Conservation (phyloP, 371 early-diverging fungal species). For the Saksenaea oblongispora region DNA sequence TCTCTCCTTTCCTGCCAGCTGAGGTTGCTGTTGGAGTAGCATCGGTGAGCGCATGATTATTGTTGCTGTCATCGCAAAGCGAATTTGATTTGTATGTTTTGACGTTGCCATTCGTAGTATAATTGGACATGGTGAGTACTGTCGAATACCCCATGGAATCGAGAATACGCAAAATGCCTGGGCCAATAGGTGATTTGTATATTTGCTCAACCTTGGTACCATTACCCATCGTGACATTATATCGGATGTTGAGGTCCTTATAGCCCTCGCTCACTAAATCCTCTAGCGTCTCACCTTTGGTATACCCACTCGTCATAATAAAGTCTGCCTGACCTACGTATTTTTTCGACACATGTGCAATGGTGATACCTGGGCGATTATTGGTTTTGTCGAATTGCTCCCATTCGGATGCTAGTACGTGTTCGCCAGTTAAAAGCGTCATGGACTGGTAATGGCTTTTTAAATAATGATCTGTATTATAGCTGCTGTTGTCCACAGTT, state of each 20-base stretch:
- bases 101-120: conserved; percentile 35
- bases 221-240: conserved; percentile 18
- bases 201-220: conserved; percentile 12
- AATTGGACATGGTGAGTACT: conserved; percentile 37
- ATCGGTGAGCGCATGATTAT: conserved; percentile 18
- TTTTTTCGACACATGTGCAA: conserved; percentile 42
- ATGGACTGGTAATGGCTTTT: conserved; percentile 37
- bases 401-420: conserved; percentile 16
- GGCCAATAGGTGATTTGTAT: conserved; percentile 47
- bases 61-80: conserved; percentile 34
- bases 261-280: conserved; percentile 30
- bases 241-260: conserved; percentile 13
- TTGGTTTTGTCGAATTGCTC: conserved; percentile 26
- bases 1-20: not conserved
- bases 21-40: not conserved
- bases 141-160: conserved; percentile 51
- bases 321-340: conserved; percentile 42
- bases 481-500: conserved; percentile 31
- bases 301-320: conserved; percentile 34
- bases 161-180: conserved; percentile 45
- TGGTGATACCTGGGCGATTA: conserved; percentile 41
- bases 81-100: conserved; percentile 30
- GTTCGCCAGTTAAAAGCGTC: conserved; percentile 36
- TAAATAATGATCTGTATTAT: conserved; percentile 30
- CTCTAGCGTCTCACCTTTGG: conserved; percentile 28